Evolutionary conservation across 768 basidiomycete genomes (phyloP), one percentile per base, ranked within the genome.

Genomic region (Krasilnikovozyma curviuscula): DNA sequence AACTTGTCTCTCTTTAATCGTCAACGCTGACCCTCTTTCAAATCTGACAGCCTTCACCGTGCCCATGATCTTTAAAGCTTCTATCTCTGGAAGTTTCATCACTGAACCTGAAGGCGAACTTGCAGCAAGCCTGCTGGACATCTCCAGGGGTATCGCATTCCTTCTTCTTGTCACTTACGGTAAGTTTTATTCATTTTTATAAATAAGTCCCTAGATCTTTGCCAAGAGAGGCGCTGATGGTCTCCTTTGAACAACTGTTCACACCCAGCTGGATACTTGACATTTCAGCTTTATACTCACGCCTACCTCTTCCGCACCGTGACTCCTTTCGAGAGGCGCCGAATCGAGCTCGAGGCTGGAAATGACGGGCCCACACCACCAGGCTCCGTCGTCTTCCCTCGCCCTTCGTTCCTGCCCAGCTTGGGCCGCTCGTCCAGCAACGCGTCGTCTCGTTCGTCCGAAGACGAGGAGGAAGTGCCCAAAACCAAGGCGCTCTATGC

Each of bases 401-500:
- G 19, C 3, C 50, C 50, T 9, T 13, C 19, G 19, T 52, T 44
- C 45, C 27, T 52, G n/a, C 50, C 50, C 1, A 46, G 45, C 9
- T 41, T 42, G 16, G 45, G 45, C 8, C 41, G 50, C 25, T 52
- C 50, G 16, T 47, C 44, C 1, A n/a, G n/a, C n/a, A n/a, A n/a
- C n/a, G n/a, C n/a, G n/a, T 52, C 50, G 3, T 46, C 45, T 25
- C 5, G 13, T 7, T 47, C 40, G 24, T 47, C 50, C 13, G 44
- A 51, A 29, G 48, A 46, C 5, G 54, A 54, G 29, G 57, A 56
- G 29, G 48, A 50, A 42, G 51, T 43, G 44, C 44, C 25, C 44
- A 33, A 35, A 46, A 45, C 59, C 50, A 50, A 53, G 19, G 53
- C 54, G 40, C 50, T 47, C 47, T 60, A 54, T 38, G 62, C 60